A percentile compares a stretch with the other conserved stretches of the same genome.
phyloP scores from a whole-genome alignment of 2,329 filamentous ascomycete genomes.

The Lachnellula arida region DNA sequence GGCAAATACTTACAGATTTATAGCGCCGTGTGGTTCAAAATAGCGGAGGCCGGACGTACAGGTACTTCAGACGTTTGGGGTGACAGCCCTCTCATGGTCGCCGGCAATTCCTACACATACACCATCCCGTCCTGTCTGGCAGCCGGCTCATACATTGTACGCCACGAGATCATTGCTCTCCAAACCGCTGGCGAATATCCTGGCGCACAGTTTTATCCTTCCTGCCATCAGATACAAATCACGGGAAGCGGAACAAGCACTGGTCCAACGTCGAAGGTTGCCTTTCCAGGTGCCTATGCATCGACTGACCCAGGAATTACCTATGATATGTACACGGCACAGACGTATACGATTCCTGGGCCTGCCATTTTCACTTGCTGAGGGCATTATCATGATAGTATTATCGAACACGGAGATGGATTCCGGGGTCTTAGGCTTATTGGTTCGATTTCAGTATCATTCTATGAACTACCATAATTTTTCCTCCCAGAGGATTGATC shows the following conservation, averaged over 20 bases:
- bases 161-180: constrained; percentile 31
- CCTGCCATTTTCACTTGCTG: constrained; percentile 46
- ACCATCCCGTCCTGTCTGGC: constrained; percentile 45
- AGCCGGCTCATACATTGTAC: constrained; percentile 36
- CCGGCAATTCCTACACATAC: constrained; percentile 33
- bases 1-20: not conserved
- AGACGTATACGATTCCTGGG: constrained; percentile 43
- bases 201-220: constrained; percentile 24
- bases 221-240: constrained; percentile 38
- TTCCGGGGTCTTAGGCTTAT: too few species aligned
- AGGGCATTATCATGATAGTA: not conserved
- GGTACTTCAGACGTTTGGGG: constrained; percentile 14
- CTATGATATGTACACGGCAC: constrained; percentile 28
- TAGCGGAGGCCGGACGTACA: constrained; percentile 8
- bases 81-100: constrained; percentile 8
- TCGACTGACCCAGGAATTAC: constrained; percentile 30
- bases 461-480: too few species aligned
- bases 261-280: constrained; percentile 29
- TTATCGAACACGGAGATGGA: too few species aligned
- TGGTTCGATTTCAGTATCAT: too few species aligned
- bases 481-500: too few species aligned
- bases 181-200: constrained; percentile 7
- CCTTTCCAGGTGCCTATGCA: constrained; percentile 33
- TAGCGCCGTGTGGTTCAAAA: constrained; percentile 19
- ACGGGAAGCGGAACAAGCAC: constrained; percentile 37